phyloP scores from a whole-genome alignment of 768 basidiomycete species.

The Neoboletus brunneissimus region DNA sequence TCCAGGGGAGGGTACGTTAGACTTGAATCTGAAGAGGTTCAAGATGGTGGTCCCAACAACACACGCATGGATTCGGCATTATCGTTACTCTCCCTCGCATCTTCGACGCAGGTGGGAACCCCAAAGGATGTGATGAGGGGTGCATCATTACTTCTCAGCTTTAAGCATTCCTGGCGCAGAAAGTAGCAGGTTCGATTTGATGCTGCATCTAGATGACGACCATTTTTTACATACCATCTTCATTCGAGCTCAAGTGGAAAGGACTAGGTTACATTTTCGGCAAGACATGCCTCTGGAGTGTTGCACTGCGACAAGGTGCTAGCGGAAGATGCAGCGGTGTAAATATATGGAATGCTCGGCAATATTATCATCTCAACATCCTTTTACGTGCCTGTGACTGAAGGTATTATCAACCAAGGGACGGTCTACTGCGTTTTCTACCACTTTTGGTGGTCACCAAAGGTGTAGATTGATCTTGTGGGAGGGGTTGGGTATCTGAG shows the following conservation, averaged over 20 bases:
- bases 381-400: constrained; percentile 14
- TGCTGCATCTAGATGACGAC: constrained; percentile 17
- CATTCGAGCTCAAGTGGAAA: constrained; percentile 10
- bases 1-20: constrained; percentile 16
- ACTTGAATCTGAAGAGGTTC: constrained; percentile 19
- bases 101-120: constrained; percentile 3
- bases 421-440: constrained; percentile 34
- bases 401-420: constrained; percentile 24
- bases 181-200: constrained; percentile 21
- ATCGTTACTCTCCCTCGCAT: constrained; percentile 31
- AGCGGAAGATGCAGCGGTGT: constrained; percentile 25
- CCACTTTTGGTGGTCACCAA: constrained; percentile 21
- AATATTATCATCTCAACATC: constrained; percentile 21
- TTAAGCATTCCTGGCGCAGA: constrained; percentile 31
- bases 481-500: constrained; percentile 11
- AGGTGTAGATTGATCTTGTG: constrained; percentile 14
- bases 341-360: constrained; percentile 29
- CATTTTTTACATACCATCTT: constrained; percentile 27
- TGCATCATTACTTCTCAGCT: constrained; percentile 27
- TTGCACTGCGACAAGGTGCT: constrained; percentile 28
- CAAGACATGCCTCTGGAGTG: constrained; percentile 18
- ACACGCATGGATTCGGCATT: constrained; percentile 26
- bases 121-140: constrained; percentile 27
- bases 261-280: constrained; percentile 30
- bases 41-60: constrained; percentile 8